Base-by-base conservation (phyloP, 2,329 filamentous ascomycete species). In the Aspergillus amoenus region DNA sequence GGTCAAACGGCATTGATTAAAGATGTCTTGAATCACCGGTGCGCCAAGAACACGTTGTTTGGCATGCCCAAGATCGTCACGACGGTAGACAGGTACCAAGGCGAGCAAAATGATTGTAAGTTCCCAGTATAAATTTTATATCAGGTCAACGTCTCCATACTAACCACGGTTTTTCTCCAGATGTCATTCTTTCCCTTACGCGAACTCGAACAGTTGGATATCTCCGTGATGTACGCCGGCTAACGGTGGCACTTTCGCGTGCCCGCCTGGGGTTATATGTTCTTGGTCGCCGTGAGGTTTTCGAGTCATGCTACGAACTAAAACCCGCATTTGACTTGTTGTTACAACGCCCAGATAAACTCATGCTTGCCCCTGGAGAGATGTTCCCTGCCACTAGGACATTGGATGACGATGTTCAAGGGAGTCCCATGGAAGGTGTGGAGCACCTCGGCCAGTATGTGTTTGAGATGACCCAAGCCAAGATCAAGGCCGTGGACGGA, bases 21-120 rank as follows among this genome's bases (percentile, higher is more conserved):
- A 66, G 93, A 99, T 73, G 91, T 99, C 3, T 77, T 99, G 51
- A 79, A 78, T 13, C 90, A 95, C 70, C 84, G 94, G 57, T 99
- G 94, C 74, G 88, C 87, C 39, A 88, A 85, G 66, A 95, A 92
- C 66, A 79, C 87, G 2, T 79, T 97, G 18, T 99, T 99, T 75
- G 93, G 93, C 8, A 78, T 96, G 73, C 94, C 94, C 17, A 89
- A 88, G 74, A 88, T 89, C 52, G 91, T 99, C 27, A 93, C 91
- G 3, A 99, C 95, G 5, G 93, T 99, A 61, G 94, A 99, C 78
- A 97, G 96, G 74, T 99, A 97, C 70, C 94, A 99, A 78, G 95
- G 94, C 72, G 94, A 99, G 80, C 94, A 99, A 76, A 99, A 99
- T 75, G 94, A 99, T 70, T 97, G 91, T 94, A 82, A 82, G 89